A percentile compares a stretch with the other conserved stretches of the same genome.
phyloP scores from a whole-genome alignment of 345 rosid species.

The Melaleuca alternifolia region DNA sequence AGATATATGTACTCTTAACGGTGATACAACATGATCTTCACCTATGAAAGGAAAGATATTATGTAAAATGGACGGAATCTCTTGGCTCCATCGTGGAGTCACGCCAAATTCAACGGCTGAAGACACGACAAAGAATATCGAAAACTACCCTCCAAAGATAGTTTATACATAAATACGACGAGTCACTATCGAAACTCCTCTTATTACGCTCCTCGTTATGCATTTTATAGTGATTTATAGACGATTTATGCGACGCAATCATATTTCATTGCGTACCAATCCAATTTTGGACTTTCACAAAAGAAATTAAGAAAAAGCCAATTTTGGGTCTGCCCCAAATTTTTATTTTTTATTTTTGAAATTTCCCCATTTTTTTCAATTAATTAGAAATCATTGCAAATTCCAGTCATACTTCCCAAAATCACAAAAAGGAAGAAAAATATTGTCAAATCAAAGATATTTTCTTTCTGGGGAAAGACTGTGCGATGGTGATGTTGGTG shows the following conservation, averaged over 20 bases:
- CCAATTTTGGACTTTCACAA: not conserved
- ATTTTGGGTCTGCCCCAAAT: not conserved
- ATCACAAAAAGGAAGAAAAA: not conserved
- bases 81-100: not conserved
- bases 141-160: not conserved
- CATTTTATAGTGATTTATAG: not conserved
- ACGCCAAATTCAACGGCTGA: too few relatives aligned
- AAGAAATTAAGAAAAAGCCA: not conserved
- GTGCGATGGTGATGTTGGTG: not conserved
- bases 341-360: not conserved
- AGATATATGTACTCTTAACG: not conserved
- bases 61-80: not conserved
- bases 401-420: not conserved
- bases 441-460: not conserved
- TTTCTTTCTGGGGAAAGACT: not conserved
- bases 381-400: not conserved
- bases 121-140: accelerated
- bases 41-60: not conserved
- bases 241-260: not conserved
- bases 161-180: not conserved
- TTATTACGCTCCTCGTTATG: too few relatives aligned
- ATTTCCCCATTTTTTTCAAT: not conserved
- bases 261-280: not conserved
- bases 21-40: not conserved
- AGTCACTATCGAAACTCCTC: too few relatives aligned